These are phyloP conservation scores for Athelia sp. DNA, from an alignment of 1,284 basidiomycete species.

Conservation along the genomic window DNA sequence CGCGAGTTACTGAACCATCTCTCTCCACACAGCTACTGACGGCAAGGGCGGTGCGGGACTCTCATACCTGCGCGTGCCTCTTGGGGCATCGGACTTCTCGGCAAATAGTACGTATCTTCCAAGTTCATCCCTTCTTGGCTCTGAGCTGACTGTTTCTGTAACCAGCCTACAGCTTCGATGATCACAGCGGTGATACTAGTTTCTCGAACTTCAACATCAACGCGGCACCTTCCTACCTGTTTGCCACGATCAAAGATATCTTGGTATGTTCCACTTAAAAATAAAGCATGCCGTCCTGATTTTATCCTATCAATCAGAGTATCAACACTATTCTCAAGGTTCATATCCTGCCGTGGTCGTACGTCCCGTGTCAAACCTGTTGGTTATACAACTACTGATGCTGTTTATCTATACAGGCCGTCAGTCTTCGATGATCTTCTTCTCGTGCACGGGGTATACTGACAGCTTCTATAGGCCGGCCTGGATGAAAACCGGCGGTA, in stretches of 20 bases:
- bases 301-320: neutral
- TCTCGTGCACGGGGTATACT: neutral
- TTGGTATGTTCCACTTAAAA: constrained; percentile 11
- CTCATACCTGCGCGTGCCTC: constrained; percentile 43
- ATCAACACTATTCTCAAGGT: constrained; percentile 37
- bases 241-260: constrained; percentile 47
- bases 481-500: constrained; percentile 49
- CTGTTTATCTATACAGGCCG: constrained; percentile 1
- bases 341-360: constrained; percentile 48
- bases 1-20: constrained; percentile 37
- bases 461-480: constrained; percentile 34
- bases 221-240: constrained; percentile 42
- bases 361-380: neutral
- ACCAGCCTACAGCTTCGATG: constrained; percentile 45
- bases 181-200: constrained; percentile 40
- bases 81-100: constrained; percentile 55
- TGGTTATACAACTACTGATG: neutral
- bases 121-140: neutral
- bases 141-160: neutral
- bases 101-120: constrained; percentile 26
- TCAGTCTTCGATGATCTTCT: constrained; percentile 28
- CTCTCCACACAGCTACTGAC: constrained; percentile 31
- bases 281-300: too few species aligned
- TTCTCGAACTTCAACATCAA: constrained; percentile 43
- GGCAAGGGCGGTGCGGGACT: constrained; percentile 41